Base-by-base conservation (phyloP, 2,329 filamentous ascomycete genomes). In the Xylaria sp. region DNA sequence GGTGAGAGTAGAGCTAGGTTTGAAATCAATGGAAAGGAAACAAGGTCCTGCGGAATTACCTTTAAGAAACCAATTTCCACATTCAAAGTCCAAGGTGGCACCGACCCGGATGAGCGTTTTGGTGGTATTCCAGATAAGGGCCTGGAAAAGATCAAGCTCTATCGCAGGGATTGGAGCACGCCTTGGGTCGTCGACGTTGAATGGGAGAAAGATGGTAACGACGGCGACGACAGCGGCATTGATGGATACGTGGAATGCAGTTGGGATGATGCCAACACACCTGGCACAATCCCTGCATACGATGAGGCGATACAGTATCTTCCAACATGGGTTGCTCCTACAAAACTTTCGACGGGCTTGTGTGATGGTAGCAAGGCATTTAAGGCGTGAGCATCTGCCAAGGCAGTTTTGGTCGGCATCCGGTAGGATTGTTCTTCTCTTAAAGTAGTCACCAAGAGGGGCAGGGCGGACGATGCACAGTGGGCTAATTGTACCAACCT, bases 191-290 rank as follows among this genome's bases (percentile, higher is more conserved):
- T 97, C 20, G 89, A 92, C 74, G 86, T 96, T 1, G 84, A 88
- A 65, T 94, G 91, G 91, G 82, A 85, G 65, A 72, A 78, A 18
- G 76, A 76, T 64, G 74, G 64, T 2, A 76, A 79, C 15, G 74
- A 80, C 68, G 80, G 79, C 15, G 74, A 80, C 68, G 79, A 80
- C 20, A 76, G 69, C 39, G 62, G 78, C 59, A 78, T 94, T 41
- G 86, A 85, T 72, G 92, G 94, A 1, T 86, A 83, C 41, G 89
- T 94, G 1, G 86, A 91, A 18, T 98, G 96, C 80, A 84, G 92
- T 39, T 98, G 94, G 94, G 94, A 91, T 75, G 96, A 99, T 82
- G 90, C 88, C 54, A 98, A 98, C 76, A 82, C 83, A 44, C 80
- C 82, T 2, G 91, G 89, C 3, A 85, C 86, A 0, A 94, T 98